phyloP scores from a whole-genome alignment of 345 rosid genomes.

The Syzygium aqueum region DNA sequence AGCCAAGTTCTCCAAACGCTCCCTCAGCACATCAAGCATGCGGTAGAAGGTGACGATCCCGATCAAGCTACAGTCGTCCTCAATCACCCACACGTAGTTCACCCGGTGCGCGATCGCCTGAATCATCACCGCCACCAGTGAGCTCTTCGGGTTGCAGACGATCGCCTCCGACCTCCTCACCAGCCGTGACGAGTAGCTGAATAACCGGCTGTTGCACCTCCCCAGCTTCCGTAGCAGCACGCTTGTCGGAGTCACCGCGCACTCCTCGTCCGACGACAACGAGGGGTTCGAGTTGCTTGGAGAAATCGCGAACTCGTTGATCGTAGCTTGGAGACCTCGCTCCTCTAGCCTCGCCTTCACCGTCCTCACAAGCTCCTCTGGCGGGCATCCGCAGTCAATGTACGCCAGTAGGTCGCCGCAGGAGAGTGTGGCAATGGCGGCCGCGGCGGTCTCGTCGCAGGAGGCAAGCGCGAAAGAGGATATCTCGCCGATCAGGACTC shows the following conservation, averaged over 20 bases:
- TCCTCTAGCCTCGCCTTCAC: conserved; percentile 45
- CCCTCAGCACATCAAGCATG: conserved; percentile 61
- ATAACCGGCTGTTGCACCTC: conserved; percentile 33
- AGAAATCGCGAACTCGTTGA: conserved; percentile 28
- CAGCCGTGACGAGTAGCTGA: conserved; percentile 60
- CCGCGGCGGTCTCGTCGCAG: conserved; percentile 61
- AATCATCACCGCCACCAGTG: conserved; percentile 85
- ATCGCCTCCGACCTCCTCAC: conserved; percentile 73
- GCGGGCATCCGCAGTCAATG: conserved; percentile 76
- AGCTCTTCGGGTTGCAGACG: conserved; percentile 66
- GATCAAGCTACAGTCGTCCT: conserved; percentile 60
- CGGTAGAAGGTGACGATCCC: conserved; percentile 74
- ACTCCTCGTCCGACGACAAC: conserved; percentile 57
- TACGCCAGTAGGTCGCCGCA: conserved; percentile 78
- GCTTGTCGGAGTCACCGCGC: conserved; percentile 4
- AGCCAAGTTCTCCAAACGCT: conserved; percentile 21
- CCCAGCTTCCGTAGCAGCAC: conserved; percentile 13
- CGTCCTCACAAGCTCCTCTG: conserved; percentile 52
- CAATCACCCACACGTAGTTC: conserved; percentile 78
- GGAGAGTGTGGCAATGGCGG: conserved; percentile 63
- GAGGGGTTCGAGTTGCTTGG: neutral
- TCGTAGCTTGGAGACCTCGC: conserved; percentile 33
- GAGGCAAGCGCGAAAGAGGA: conserved; percentile 59
- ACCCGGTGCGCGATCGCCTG: conserved; percentile 81
- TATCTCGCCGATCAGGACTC: conserved; percentile 59